Evolutionary conservation across 164 flowering plant species (phyloP).

Genomic region (Dillenia turbinata): DNA sequence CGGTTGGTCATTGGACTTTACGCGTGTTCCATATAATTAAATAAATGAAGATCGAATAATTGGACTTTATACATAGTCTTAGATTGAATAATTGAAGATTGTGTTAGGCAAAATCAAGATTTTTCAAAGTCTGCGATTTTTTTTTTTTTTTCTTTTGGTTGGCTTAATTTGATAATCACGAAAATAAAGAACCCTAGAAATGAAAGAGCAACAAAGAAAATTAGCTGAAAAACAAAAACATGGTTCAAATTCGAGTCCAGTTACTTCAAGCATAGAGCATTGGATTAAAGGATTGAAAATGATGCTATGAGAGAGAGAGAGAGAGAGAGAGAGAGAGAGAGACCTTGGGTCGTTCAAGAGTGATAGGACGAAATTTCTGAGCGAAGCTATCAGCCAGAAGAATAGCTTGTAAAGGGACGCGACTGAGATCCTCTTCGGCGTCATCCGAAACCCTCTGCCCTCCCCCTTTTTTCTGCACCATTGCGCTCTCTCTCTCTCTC

Average conservation of each 20-base stretch:
- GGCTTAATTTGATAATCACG: too few species aligned
- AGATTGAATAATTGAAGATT: too few species aligned
- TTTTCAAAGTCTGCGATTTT: too few species aligned
- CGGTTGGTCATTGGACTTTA: too few species aligned
- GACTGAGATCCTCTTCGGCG: slow-evolving; percentile 49
- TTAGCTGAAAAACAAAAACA: neutral
- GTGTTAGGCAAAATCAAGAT: too few species aligned
- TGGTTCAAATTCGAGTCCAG: too few species aligned
- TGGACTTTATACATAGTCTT: too few species aligned
- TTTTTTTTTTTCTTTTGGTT: too few species aligned
- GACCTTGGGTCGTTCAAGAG: slow-evolving; percentile 97
- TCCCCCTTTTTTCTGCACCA: slow-evolving; percentile 40
- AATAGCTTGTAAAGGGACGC: slow-evolving; percentile 75
- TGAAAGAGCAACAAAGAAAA: slow-evolving; percentile 1
- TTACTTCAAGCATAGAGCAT: too few species aligned
- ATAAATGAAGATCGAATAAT: too few species aligned
- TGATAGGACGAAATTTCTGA: slow-evolving; percentile 83
- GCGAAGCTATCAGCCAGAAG: slow-evolving; percentile 94
- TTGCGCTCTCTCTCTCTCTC: neutral
- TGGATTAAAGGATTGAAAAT: neutral
- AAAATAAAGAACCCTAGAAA: too few species aligned
- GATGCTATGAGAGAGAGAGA: neutral
- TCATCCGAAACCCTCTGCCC: slow-evolving; percentile 60
- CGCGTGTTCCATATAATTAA: too few species aligned
- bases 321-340: neutral